A percentile compares a stretch with the other conserved stretches of the same genome.
phyloP scores from a whole-genome alignment of 2,329 filamentous ascomycete genomes.

The Colletotrichum aenigma region DNA sequence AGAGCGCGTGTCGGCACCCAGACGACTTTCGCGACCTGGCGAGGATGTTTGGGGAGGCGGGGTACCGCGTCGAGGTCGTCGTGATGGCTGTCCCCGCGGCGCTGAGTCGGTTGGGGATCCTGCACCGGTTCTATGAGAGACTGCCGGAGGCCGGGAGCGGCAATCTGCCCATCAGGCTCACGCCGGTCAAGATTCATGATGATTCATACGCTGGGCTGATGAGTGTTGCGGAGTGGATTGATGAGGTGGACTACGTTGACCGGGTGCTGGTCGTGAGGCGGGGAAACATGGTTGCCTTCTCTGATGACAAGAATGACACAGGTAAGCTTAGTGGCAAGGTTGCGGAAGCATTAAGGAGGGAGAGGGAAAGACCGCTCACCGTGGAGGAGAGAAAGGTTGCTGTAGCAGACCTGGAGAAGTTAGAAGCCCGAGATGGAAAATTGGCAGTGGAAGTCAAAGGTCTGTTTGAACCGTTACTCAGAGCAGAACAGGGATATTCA shows the following conservation, averaged over 20 bases:
- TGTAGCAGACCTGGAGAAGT: slow-evolving; percentile 26
- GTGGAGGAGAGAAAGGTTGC: slow-evolving; percentile 27
- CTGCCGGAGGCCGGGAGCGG: slow-evolving; percentile 37
- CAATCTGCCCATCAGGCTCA: slow-evolving; percentile 42
- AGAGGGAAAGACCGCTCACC: slow-evolving; percentile 32
- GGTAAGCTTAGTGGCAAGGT: slow-evolving; percentile 14
- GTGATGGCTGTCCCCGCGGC: slow-evolving; percentile 46
- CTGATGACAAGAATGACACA: background rate
- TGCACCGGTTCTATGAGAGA: slow-evolving; percentile 41
- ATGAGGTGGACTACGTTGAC: slow-evolving; percentile 32
- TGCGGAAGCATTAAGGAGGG: slow-evolving; percentile 26
- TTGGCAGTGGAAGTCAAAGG: slow-evolving; percentile 27
- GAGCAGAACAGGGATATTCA: slow-evolving; percentile 2
- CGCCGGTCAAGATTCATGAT: slow-evolving; percentile 48
- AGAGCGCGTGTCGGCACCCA: slow-evolving; percentile 49
- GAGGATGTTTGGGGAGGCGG: slow-evolving; percentile 32
- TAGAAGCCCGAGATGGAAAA: slow-evolving; percentile 25
- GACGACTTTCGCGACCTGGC: slow-evolving; percentile 43
- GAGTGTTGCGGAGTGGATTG: slow-evolving; percentile 40
- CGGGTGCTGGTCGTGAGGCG: slow-evolving; percentile 43
- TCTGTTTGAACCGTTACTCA: slow-evolving; percentile 28
- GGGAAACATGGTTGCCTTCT: slow-evolving; percentile 38
- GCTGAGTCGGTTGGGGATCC: slow-evolving; percentile 45
- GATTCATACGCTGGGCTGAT: slow-evolving; percentile 46
- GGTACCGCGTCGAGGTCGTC: slow-evolving; percentile 43